These are phyloP conservation scores for Fusarium albidum DNA, from an alignment of 2,329 filamentous ascomycete species.

Conservation along the genomic window DNA sequence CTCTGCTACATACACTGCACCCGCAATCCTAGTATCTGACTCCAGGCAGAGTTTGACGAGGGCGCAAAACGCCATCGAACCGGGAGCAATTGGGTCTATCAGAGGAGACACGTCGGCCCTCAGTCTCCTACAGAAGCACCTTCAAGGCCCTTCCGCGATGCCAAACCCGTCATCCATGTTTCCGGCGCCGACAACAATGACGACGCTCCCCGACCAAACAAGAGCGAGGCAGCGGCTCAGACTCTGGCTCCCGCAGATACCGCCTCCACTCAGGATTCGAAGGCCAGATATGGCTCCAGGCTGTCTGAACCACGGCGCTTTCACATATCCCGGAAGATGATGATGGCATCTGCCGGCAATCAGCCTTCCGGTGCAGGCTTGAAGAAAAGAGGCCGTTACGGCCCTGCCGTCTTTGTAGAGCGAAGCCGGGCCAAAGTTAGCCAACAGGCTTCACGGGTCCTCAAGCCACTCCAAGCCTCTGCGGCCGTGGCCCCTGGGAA, in stretches of 20 bases:
- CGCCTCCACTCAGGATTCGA: conserved; percentile 19
- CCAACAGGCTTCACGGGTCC: conserved; percentile 31
- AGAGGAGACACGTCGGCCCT: conserved; percentile 53
- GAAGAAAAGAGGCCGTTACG: conserved; percentile 52
- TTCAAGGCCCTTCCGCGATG: conserved; percentile 26
- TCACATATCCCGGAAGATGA: conserved; percentile 60
- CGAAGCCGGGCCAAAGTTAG: conserved; percentile 52
- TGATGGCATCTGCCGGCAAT: conserved; percentile 41
- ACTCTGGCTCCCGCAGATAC: not conserved
- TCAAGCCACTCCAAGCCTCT: conserved; percentile 18
- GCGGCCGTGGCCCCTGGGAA: conserved; percentile 7
- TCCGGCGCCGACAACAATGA: conserved; percentile 52
- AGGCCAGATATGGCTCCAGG: conserved; percentile 11
- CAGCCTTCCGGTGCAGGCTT: conserved; percentile 40
- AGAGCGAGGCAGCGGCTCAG: conserved; percentile 16
- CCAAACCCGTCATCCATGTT: conserved; percentile 57
- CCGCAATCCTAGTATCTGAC: conserved; percentile 25
- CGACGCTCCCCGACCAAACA: conserved; percentile 18
- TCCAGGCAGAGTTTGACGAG: conserved; percentile 57
- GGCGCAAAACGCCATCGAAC: conserved; percentile 62
- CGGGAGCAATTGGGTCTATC: conserved; percentile 63
- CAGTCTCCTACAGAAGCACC: conserved; percentile 37
- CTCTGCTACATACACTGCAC: not conserved
- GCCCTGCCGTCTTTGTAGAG: conserved; percentile 65
- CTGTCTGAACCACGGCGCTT: conserved; percentile 58